Evolutionary conservation across 164 flowering plant species (phyloP), one percentile per base, ranked within the genome.

Genomic region (Akebia trifoliata): DNA sequence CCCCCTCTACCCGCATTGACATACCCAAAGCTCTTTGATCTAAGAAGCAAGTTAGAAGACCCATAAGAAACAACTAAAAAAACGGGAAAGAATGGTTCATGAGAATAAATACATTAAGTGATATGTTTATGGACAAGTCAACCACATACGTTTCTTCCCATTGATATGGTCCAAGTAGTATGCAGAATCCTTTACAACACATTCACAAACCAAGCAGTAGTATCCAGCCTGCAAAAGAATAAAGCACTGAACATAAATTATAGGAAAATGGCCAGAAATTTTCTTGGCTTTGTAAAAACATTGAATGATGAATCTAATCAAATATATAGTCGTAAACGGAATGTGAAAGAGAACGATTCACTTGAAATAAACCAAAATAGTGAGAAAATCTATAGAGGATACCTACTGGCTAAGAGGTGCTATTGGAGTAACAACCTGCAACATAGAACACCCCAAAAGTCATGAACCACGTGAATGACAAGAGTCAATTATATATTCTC

Each of bases 401-500:
- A 90, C 99, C 96, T 93, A 96, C 73, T 93, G 97, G 81, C 97
- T 87, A 25, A 90, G 71, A 57, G 99, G 97, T 52, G 99, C 99
- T 26, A 90, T 75, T 54, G 99, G 97, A 48, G 97, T 85, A 54
- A 93, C 87, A 69, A 93, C 99, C 99, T 93, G 85, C 72, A 59
- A 62, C 20, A 61, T 42, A 51, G 54, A 44, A 57, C 8, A 14
- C 47, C 50, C n/a, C n/a, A n/a, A n/a, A 14, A 49, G 51, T 64
- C 56, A 47, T 54, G 29, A 28, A 44, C 38, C 4, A 49, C 6
- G 29, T 11, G 11, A 0, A n/a, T n/a, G 38, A n/a, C n/a, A n/a
- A n/a, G n/a, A n/a, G n/a, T n/a, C n/a, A n/a, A n/a, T n/a, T n/a
- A n/a, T n/a, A n/a, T n/a, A n/a, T n/a, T n/a, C n/a, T n/a, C n/a